Evolutionary conservation across 1,284 basidiomycete genomes (phyloP).

Genomic region (Ustilago trichophora): DNA sequence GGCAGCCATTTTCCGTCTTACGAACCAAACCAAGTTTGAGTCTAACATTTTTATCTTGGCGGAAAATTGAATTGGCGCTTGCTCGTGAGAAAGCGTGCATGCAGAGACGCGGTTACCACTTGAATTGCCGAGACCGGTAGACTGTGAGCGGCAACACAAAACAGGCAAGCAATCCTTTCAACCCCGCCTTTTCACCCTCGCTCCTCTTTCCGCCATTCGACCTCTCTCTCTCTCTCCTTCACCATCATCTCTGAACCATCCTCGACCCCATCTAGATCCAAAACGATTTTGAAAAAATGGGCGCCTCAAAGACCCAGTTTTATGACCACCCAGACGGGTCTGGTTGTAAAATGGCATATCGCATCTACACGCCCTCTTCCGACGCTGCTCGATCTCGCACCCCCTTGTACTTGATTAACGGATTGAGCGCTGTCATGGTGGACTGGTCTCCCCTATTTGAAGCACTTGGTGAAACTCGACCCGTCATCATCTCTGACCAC

Average conservation of each 20-base stretch:
- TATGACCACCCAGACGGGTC: constrained; percentile 8
- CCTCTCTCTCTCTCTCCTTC: too few species aligned
- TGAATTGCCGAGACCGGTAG: too few species aligned
- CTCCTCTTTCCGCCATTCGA: too few species aligned
- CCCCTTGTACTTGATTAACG: constrained; percentile 60
- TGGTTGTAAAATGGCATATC: constrained; percentile 47
- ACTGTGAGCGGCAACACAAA: too few species aligned
- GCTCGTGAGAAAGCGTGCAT: too few species aligned
- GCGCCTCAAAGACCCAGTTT: constrained; percentile 6
- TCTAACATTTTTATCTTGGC: too few species aligned
- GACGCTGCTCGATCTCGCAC: neutral
- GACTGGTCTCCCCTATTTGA: constrained; percentile 60
- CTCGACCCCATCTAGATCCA: neutral
- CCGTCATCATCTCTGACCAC: constrained; percentile 58
- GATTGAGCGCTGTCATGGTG: constrained; percentile 59
- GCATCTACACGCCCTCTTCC: constrained; percentile 5
- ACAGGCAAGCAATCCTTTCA: too few species aligned
- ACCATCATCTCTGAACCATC: neutral
- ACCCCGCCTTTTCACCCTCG: too few species aligned
- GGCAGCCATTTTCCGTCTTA: too few species aligned
- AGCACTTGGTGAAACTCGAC: constrained; percentile 31
- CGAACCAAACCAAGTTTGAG: too few species aligned
- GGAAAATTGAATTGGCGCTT: too few species aligned
- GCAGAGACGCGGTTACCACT: too few species aligned
- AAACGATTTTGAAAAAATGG: neutral